Evolutionary conservation across 345 rosid species (phyloP).

Genomic region (Brassica carinata): DNA sequence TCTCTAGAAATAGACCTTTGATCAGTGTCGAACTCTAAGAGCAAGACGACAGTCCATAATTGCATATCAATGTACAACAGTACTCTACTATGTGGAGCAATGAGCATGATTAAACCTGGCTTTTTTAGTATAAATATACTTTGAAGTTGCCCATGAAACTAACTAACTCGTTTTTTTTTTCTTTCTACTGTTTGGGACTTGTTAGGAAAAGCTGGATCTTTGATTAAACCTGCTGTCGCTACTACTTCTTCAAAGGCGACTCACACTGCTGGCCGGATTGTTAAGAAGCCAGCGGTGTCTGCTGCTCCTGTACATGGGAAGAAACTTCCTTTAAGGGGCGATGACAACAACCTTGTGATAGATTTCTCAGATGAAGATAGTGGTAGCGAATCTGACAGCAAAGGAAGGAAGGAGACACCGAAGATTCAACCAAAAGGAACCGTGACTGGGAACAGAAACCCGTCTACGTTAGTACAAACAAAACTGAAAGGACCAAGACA

Average conservation of each 20-base stretch:
- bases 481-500: constrained; percentile 43
- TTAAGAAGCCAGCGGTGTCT: constrained; percentile 46
- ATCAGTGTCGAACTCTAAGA: not conserved
- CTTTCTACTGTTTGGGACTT: constrained; percentile 7
- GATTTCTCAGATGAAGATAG: constrained; percentile 87
- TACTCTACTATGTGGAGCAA: not conserved
- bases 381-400: constrained; percentile 72
- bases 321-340: constrained; percentile 42
- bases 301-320: constrained; percentile 48
- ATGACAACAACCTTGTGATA: constrained; percentile 76
- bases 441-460: constrained; percentile 39
- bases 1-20: constrained; percentile 5
- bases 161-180: not conserved
- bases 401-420: constrained; percentile 29
- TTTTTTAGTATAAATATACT: not conserved
- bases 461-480: constrained; percentile 36
- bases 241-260: constrained; percentile 29
- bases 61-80: not conserved
- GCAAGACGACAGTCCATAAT: not conserved
- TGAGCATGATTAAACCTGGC: not conserved
- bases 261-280: constrained; percentile 46
- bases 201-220: constrained; percentile 48
- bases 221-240: constrained; percentile 37
- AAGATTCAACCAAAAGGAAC: constrained; percentile 42
- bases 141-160: not conserved